A percentile compares a stretch with the other conserved stretches of the same genome.
phyloP scores from a whole-genome alignment of 2,329 filamentous ascomycete genomes.

The Nannizzia gypsea region DNA sequence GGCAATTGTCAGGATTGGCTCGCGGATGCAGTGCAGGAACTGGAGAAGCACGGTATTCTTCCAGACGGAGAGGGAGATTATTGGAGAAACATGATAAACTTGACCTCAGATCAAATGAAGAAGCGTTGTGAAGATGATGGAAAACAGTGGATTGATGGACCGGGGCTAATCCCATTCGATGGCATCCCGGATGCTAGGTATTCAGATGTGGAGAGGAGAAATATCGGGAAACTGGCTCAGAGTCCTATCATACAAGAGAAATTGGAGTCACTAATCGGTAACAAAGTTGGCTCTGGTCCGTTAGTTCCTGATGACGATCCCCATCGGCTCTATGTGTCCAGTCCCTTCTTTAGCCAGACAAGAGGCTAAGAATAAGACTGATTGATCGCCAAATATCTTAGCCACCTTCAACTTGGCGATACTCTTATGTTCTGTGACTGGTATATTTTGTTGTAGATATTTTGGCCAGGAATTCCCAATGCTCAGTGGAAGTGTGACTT shows the following conservation, averaged over 20 bases:
- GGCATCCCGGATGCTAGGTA: slow-evolving; percentile 15
- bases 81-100: slow-evolving; percentile 16
- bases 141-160: slow-evolving; percentile 13
- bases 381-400: neutral
- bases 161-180: neutral
- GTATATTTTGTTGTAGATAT: neutral
- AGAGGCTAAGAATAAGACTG: neutral
- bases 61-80: slow-evolving; percentile 12
- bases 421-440: neutral
- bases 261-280: neutral
- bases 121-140: slow-evolving; percentile 7
- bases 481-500: no score
- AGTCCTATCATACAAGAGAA: neutral
- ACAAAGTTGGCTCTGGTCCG: neutral
- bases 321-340: neutral
- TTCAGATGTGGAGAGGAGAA: slow-evolving; percentile 3
- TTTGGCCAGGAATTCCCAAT: neutral
- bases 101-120: slow-evolving; percentile 8
- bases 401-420: neutral
- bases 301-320: neutral
- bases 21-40: neutral
- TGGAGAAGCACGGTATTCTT: neutral
- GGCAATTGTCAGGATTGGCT: slow-evolving; percentile 8
- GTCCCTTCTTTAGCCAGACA: slow-evolving; percentile 2
- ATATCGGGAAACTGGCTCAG: neutral